Base-by-base conservation (phyloP, 1,139 yeast species). In the Candida tetrigidarum region DNA sequence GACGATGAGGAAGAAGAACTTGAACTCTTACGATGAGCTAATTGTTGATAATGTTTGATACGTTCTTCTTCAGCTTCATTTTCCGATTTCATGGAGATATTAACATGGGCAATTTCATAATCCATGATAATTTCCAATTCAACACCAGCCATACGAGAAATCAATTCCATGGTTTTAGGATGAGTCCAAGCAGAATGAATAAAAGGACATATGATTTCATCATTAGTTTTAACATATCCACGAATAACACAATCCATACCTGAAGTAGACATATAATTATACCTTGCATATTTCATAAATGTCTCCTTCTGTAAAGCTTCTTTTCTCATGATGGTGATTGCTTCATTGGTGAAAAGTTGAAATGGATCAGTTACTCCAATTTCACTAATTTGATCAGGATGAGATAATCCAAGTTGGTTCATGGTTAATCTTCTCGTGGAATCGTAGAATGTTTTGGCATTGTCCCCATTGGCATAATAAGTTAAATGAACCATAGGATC, bases 301-400 rank as follows among this genome's bases (percentile, higher is more conserved):
- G 67, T 60, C 34, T 78, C 79, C 49, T 71, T 71, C 29, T 63
- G 54, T 50, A 79, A 66, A 25, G 76, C 57, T 56, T 80, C 84
- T 48, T 69, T 71, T 59, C 76, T 74, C 84, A 80, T 80, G 34
- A 80, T 73, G 19, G 67, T 69, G 42, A 79, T 64, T 1, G 84
- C 84, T 51, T 80, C 84, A 30, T 76, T 76, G 1, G 83, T 78
- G 58, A 80, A 80, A 26, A 80, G 64, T 3, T 82, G 82, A 59
- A 80, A 80, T 1, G 84, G 83, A 45, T 78, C 81, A 45, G 75
- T 66, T 11, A 77, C 84, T 8, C 82, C 84, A 55, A 78, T 68
- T 3, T 69, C 70, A 23, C 78, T 71, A 44, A 79, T 74, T 58
- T 72, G 78, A 43, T 66, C 60, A 27, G 62, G 60, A 47, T 56